A percentile compares a stretch with the other conserved stretches of the same genome.
Evolutionary conservation across 805 yeast species (phyloP).

Genomic region (Wickerhamomyces strasburgensis): DNA sequence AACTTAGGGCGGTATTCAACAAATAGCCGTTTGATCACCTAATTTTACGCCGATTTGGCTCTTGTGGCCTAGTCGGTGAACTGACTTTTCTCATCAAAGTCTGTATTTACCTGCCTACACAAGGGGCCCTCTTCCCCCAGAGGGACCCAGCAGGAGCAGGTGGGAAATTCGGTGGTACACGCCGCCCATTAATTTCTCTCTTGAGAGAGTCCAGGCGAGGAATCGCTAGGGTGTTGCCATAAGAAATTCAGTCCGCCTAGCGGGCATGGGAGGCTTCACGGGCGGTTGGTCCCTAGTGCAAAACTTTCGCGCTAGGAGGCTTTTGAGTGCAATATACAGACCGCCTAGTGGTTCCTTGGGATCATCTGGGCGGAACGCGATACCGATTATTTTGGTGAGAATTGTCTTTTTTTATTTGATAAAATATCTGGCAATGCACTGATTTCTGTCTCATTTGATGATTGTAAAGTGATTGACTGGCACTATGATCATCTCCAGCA

Average conservation of each 20-base stretch:
- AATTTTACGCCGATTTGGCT: slow-evolving; percentile 3
- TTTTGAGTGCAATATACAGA: slow-evolving; percentile 61
- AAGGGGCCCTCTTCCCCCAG: slow-evolving; percentile 8
- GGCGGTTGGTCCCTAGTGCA: slow-evolving; percentile 44
- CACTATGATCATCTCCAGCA: slow-evolving; percentile 59
- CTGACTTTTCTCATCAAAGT: slow-evolving; percentile 19
- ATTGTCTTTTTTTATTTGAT: slow-evolving; percentile 20
- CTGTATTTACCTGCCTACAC: slow-evolving; percentile 29
- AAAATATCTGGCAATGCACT: not conserved
- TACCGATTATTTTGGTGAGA: slow-evolving; percentile 56
- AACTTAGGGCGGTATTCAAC: no score
- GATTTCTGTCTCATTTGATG: not conserved
- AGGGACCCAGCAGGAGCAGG: slow-evolving; percentile 24
- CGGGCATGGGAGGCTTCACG: slow-evolving; percentile 50
- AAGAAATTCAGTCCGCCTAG: slow-evolving; percentile 33
- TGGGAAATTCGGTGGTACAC: slow-evolving; percentile 66
- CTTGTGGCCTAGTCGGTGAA: slow-evolving; percentile 23
- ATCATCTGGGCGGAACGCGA: slow-evolving; percentile 39
- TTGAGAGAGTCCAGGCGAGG: slow-evolving; percentile 54
- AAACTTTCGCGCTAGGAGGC: slow-evolving; percentile 26
- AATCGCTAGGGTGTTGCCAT: slow-evolving; percentile 54
- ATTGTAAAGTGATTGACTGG: not conserved
- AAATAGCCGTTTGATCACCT: no score
- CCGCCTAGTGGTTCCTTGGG: slow-evolving; percentile 18
- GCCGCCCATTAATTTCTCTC: slow-evolving; percentile 42